Evolutionary conservation across 2,329 filamentous ascomycete species (phyloP).

Genomic region (Cladosporium sp.): DNA sequence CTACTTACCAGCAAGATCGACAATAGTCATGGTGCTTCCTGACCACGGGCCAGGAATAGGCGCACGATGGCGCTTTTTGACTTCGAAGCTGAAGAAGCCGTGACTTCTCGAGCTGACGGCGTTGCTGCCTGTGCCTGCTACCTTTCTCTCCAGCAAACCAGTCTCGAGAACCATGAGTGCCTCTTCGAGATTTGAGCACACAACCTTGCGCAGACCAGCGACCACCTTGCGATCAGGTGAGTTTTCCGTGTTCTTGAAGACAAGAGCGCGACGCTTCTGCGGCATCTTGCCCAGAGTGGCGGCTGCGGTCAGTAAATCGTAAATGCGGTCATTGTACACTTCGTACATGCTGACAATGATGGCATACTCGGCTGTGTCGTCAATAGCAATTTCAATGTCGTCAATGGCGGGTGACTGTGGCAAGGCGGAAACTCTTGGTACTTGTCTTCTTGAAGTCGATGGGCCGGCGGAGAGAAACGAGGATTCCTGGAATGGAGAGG

Average conservation of each 20-base stretch:
- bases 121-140: conserved; percentile 89
- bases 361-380: conserved; percentile 74
- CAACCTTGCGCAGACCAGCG: conserved; percentile 83
- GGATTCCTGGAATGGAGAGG: conserved; percentile 33
- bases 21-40: conserved; percentile 79
- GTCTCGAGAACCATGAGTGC: conserved; percentile 88
- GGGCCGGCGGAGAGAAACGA: conserved; percentile 42
- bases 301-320: conserved; percentile 76
- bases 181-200: conserved; percentile 79
- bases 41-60: conserved; percentile 63
- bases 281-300: conserved; percentile 54
- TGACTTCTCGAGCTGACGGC: conserved; percentile 90
- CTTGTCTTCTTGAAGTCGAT: conserved; percentile 53
- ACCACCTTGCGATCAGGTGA: conserved; percentile 93
- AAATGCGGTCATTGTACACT: conserved; percentile 97
- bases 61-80: conserved; percentile 72
- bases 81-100: conserved; percentile 92
- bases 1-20: conserved; percentile 75
- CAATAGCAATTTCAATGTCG: conserved; percentile 65
- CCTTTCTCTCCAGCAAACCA: conserved; percentile 79
- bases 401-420: conserved; percentile 75
- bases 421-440: conserved; percentile 69
- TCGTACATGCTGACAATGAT: conserved; percentile 97
- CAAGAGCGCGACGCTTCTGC: conserved; percentile 70
- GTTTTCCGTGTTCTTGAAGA: conserved; percentile 89